A percentile compares a stretch with the other conserved stretches of the same genome.
phyloP scores from a whole-genome alignment of 2,329 filamentous ascomycete species.

The Colletotrichum sp. region DNA sequence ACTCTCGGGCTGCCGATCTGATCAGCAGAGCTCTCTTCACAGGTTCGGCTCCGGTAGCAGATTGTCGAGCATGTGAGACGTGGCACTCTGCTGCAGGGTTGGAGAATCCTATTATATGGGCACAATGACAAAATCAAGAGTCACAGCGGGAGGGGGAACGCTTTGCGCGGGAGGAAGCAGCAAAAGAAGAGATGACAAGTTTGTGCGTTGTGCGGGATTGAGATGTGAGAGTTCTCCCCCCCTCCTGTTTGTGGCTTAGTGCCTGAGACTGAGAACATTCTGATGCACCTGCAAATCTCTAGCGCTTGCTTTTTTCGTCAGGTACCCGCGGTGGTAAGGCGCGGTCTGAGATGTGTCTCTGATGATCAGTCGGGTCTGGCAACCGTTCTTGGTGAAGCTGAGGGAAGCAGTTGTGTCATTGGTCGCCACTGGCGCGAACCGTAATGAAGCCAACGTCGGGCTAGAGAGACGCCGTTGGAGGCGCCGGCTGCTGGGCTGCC shows the following conservation, averaged over 20 bases:
- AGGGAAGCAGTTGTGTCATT: conserved; percentile 12
- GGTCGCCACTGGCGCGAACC: conserved; percentile 18
- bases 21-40: neutral
- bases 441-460: conserved; percentile 15
- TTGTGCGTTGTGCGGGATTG: neutral
- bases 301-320: conserved; percentile 7
- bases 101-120: neutral
- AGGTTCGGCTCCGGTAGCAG: neutral
- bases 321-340: conserved; percentile 12
- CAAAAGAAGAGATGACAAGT: neutral
- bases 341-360: conserved; percentile 14
- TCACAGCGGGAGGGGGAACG: neutral
- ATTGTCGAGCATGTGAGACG: conserved; percentile 16
- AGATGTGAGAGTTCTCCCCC: neutral
- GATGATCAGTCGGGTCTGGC: conserved; percentile 3
- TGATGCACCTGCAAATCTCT: neutral
- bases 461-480: conserved; percentile 10
- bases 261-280: neutral
- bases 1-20: conserved; percentile 3
- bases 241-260: neutral
- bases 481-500: conserved; percentile 8
- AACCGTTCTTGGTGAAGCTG: conserved; percentile 5
- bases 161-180: neutral
- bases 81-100: neutral
- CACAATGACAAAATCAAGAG: neutral